Evolutionary conservation across 306 rosid genomes (phyloP).

Genomic region (Fagus sylvatica): DNA sequence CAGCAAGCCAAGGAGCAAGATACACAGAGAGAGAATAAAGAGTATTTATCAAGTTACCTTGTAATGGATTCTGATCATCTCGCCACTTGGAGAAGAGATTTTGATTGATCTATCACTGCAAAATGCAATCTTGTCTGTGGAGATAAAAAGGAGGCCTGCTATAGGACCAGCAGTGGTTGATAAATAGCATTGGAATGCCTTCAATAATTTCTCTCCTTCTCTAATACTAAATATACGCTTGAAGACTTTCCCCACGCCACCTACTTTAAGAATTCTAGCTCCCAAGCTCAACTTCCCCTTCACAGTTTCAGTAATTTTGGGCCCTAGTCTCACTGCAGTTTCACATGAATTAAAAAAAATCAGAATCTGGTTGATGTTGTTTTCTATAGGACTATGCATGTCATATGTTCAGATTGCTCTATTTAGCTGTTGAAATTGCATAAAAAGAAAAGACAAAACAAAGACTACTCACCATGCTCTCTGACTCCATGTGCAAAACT

Average conservation of each 20-base stretch:
- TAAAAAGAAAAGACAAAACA: no score
- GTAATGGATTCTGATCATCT: slow-evolving; percentile 48
- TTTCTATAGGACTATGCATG: background rate
- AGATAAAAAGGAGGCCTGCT: slow-evolving; percentile 82
- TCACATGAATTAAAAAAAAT: background rate
- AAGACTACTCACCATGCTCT: no score
- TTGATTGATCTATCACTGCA: slow-evolving; percentile 73
- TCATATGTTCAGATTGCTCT: background rate
- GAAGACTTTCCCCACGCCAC: slow-evolving; percentile 62
- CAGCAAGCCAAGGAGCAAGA: background rate
- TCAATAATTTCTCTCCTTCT: slow-evolving; percentile 66
- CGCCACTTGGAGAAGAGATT: slow-evolving; percentile 47
- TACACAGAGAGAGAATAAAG: background rate
- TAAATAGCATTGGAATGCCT: slow-evolving; percentile 66
- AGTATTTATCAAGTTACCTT: slow-evolving; percentile 37
- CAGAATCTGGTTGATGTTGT: slow-evolving; percentile 11
- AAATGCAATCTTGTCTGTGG: slow-evolving; percentile 66
- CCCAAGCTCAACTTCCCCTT: slow-evolving; percentile 72
- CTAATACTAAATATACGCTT: slow-evolving; percentile 46
- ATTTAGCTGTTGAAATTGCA: no score
- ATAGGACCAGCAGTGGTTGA: slow-evolving; percentile 83
- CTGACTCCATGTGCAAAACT: no score
- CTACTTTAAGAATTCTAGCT: slow-evolving; percentile 65
- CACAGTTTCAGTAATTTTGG: slow-evolving; percentile 61
- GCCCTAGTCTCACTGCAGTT: slow-evolving; percentile 58